These are phyloP conservation scores for Yamadazyma sp. DNA, from an alignment of 1,139 yeast genomes.

Conservation along the genomic window DNA sequence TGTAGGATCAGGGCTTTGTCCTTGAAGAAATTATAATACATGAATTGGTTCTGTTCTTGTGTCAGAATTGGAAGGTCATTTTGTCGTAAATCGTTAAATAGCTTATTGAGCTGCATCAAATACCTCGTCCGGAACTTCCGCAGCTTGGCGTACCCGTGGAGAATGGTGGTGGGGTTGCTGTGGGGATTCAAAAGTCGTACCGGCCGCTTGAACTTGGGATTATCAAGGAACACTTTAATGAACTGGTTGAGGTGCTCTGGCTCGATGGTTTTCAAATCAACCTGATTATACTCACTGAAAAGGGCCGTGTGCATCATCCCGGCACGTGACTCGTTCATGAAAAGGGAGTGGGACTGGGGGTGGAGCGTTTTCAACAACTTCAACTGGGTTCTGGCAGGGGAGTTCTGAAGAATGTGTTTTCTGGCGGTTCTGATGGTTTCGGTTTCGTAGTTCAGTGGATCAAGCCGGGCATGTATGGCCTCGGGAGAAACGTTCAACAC, in stretches of 20 bases:
- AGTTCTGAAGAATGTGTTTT: neutral
- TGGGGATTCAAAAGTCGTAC: slow-evolving; percentile 7
- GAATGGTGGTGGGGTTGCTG: neutral
- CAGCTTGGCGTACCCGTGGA: slow-evolving; percentile 19
- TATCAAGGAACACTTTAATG: slow-evolving; percentile 24
- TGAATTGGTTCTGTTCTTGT: slow-evolving; percentile 29
- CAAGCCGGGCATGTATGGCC: neutral
- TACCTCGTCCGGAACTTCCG: slow-evolving; percentile 18
- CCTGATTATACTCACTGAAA: slow-evolving; percentile 6
- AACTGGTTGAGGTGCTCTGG: slow-evolving; percentile 40
- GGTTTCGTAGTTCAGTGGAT: slow-evolving; percentile 2
- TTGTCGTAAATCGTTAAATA: slow-evolving; percentile 28
- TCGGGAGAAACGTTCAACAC: slow-evolving; percentile 1
- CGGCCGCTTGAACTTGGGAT: slow-evolving; percentile 12
- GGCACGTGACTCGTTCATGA: slow-evolving; percentile 4
- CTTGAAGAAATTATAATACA: slow-evolving; percentile 31
- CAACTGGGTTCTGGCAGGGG: slow-evolving; percentile 9
- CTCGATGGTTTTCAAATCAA: slow-evolving; percentile 8
- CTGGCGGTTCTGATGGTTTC: slow-evolving; percentile 2
- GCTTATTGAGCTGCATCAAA: slow-evolving; percentile 20
- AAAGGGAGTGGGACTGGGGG: slow-evolving; percentile 6
- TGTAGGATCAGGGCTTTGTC: slow-evolving; percentile 25
- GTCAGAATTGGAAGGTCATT: slow-evolving; percentile 28
- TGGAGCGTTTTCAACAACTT: slow-evolving; percentile 7
- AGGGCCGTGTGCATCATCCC: neutral